These are phyloP conservation scores for Aquilaria sinensis DNA, from an alignment of 345 rosid genomes.

Conservation along the genomic window DNA sequence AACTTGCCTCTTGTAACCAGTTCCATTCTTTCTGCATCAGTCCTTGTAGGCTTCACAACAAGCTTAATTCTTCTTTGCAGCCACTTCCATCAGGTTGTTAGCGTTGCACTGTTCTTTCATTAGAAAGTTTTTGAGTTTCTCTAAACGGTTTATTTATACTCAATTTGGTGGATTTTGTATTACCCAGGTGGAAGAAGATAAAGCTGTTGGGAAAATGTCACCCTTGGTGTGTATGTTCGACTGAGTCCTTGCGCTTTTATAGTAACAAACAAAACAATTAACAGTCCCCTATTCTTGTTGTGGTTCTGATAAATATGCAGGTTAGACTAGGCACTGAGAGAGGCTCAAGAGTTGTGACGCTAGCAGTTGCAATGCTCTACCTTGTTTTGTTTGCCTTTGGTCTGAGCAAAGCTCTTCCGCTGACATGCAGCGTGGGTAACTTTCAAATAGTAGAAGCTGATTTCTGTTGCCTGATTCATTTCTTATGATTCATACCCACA, in stretches of 20 bases:
- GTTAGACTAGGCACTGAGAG: conserved; percentile 65
- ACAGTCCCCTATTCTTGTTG: not conserved
- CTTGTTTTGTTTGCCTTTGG: conserved; percentile 42
- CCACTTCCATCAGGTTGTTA: conserved; percentile 76
- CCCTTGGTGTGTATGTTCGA: conserved; percentile 51
- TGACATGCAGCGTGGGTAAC: conserved; percentile 61
- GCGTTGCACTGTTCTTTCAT: not conserved
- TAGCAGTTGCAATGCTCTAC: conserved; percentile 38
- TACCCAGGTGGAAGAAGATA: conserved; percentile 68
- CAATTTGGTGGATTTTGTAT: conserved; percentile 4
- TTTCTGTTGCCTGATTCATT: not conserved
- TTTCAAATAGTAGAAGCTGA: conserved; percentile 1
- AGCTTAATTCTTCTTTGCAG: conserved; percentile 86
- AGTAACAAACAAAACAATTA: not conserved
- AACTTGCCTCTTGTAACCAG: conserved; percentile 39
- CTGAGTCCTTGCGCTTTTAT: not conserved
- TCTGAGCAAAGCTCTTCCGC: conserved; percentile 49
- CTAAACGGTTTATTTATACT: not conserved
- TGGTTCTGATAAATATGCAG: conserved; percentile 22
- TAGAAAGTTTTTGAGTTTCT: not conserved
- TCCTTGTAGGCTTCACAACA: conserved; percentile 82
- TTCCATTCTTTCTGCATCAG: conserved; percentile 52
- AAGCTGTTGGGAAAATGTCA: conserved; percentile 64
- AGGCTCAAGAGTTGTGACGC: conserved; percentile 52
- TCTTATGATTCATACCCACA: not conserved